Evolutionary conservation across 1,284 basidiomycete species (phyloP).

Genomic region (Singerocomus inundabilis): DNA sequence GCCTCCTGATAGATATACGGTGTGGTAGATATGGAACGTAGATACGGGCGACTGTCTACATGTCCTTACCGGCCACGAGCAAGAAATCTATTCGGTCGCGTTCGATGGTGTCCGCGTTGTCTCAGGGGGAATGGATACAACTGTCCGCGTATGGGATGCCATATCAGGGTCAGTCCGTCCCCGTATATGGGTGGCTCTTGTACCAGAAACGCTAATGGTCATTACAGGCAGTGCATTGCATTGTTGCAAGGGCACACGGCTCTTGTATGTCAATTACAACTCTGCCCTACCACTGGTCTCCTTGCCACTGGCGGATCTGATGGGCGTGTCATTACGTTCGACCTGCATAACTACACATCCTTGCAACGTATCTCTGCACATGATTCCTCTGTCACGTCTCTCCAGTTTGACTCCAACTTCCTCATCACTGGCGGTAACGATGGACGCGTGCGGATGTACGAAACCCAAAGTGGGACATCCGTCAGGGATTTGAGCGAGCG

Average conservation of each 20-base stretch:
- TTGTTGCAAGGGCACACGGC: constrained; percentile 92
- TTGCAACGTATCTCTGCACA: constrained; percentile 73
- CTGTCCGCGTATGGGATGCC: constrained; percentile 87
- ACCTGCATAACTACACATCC: constrained; percentile 51
- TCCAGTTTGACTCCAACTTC: constrained; percentile 86
- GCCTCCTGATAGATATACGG: not conserved
- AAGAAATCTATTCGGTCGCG: constrained; percentile 92
- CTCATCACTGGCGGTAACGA: constrained; percentile 87
- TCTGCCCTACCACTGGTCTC: constrained; percentile 45
- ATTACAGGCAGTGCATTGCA: constrained; percentile 73
- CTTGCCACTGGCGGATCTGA: constrained; percentile 93
- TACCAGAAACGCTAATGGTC: constrained; percentile 17
- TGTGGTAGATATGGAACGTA: constrained; percentile 71
- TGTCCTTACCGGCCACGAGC: constrained; percentile 84
- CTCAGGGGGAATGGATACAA: constrained; percentile 89
- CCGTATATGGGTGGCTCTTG: not conserved
- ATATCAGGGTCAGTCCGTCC: constrained; percentile 58
- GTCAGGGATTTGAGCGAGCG: constrained; percentile 76
- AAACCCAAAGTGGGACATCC: constrained; percentile 65
- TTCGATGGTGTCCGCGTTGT: constrained; percentile 87
- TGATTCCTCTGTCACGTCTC: constrained; percentile 86
- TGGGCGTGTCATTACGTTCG: constrained; percentile 90
- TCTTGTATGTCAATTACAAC: constrained; percentile 91
- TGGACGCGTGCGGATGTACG: constrained; percentile 87
- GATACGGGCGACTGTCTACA: constrained; percentile 86